Conservation (phyloP, 371 early-diverging fungal genomes). For the Mucor plumbeus region DNA sequence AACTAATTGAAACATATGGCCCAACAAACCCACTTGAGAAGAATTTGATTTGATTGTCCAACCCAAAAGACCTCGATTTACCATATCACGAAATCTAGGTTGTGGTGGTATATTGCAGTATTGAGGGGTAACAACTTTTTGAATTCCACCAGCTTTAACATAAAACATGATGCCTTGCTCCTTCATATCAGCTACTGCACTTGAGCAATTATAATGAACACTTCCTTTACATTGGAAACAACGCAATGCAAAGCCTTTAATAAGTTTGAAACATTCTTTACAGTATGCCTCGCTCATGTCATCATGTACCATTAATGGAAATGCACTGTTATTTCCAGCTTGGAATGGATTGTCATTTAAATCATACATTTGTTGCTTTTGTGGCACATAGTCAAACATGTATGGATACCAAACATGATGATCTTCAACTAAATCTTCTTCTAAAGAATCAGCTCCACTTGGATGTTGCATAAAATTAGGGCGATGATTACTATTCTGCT, state of each 20-base stretch:
- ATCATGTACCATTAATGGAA: constrained; percentile 22
- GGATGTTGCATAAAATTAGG: background rate
- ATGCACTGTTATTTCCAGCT: background rate
- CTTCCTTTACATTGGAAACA: constrained; percentile 60
- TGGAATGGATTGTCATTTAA: background rate
- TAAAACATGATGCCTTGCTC: constrained; percentile 50
- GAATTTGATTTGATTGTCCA: constrained; percentile 27
- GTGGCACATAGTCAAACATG: constrained; percentile 32
- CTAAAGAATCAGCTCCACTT: background rate
- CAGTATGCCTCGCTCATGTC: constrained; percentile 44
- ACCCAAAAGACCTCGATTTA: constrained; percentile 14
- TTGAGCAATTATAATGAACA: constrained; percentile 48
- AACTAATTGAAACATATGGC: constrained; percentile 59
- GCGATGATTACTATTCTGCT: background rate
- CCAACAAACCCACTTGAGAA: constrained; percentile 24
- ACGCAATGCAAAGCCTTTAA: constrained; percentile 56
- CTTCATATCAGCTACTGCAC: constrained; percentile 24
- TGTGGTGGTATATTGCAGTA: constrained; percentile 41
- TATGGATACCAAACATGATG: constrained; percentile 54
- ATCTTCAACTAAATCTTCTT: constrained; percentile 23
- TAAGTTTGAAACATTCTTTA: constrained; percentile 55
- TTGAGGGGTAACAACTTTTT: constrained; percentile 53
- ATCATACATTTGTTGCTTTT: background rate
- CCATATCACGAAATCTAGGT: constrained; percentile 29
- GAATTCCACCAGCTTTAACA: constrained; percentile 49